Evolutionary conservation across 2,329 filamentous ascomycete species (phyloP), one percentile per base, ranked within the genome.

Genomic region (Sclerotinia sclerotiorum): DNA sequence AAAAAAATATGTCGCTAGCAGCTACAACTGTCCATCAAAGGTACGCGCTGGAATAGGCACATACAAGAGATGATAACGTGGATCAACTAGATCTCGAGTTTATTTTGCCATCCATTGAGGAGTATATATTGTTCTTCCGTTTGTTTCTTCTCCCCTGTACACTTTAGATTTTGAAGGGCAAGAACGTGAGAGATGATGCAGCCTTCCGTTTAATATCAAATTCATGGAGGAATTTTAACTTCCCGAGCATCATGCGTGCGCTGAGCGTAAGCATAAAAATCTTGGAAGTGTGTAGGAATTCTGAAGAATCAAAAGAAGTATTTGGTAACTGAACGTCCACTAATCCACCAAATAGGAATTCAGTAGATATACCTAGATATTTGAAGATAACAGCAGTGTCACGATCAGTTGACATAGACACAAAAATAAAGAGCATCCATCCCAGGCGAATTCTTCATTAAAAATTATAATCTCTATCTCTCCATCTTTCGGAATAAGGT

Each of bases 101-200:
- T 69, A 27, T n/a, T 67, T 63, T 17, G 56, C 48, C 49, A 69
- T 67, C 42, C 48, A 5, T 69, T n/a, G 2, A 62, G 39, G 1
- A 67, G 56, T 10, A 69, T 27, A 32, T 67, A 63, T n/a, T 35
- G 49, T 17, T 29, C 24, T 29, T 35, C 35, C 24, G 7, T 13
- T 10, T 19, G 10, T 48, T 65, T 29, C 3, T 35, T 17, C 42
- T 27, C 44, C 21, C 32, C 44, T 21, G 19, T 17, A 32, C 10
- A 21, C 27, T 46, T 62, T 6, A 19, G 42, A n/a, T 21, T 19
- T 32, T 35, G 39, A 42, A 42, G 39, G 17, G 39, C 21, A 15
- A 61, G 15, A 5, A 32, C 44, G 8, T 44, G 21, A 32, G 7
- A 67, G 6, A 10, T 61, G 29, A n/a, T 35, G 27, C 64, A 11